Percentiles rank a stretch among this genome's conserved stretches.
These are phyloP conservation scores for Candida sakaeoensis DNA, from an alignment of 805 yeast genomes.

Conservation along the genomic window DNA sequence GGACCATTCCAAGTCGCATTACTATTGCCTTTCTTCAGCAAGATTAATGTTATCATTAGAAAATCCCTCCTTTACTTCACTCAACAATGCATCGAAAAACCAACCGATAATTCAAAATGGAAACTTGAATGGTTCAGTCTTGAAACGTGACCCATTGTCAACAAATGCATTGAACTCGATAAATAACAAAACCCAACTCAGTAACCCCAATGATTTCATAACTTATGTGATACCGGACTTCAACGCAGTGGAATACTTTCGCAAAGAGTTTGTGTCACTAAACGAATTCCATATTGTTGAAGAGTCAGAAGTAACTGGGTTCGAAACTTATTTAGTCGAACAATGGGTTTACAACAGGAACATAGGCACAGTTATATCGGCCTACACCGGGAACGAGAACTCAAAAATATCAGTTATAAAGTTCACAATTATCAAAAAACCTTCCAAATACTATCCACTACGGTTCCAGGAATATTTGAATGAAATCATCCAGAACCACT, in stretches of 20 bases:
- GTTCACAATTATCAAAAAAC: constrained; percentile 50
- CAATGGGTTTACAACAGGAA: constrained; percentile 86
- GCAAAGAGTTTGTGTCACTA: constrained; percentile 30
- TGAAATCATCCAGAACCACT: constrained; percentile 61
- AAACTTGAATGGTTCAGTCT: neutral
- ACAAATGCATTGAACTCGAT: constrained; percentile 2
- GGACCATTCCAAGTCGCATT: too few relatives aligned
- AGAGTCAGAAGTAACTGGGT: constrained; percentile 58
- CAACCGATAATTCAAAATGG: neutral
- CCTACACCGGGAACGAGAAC: constrained; percentile 80
- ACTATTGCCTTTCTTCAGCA: too few relatives aligned
- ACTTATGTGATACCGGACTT: constrained; percentile 55
- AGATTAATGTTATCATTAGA: constrained; percentile 4
- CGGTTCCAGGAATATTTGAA: constrained; percentile 58
- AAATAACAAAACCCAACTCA: neutral
- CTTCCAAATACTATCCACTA: constrained; percentile 45
- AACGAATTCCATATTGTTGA: constrained; percentile 41
- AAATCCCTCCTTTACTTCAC: neutral
- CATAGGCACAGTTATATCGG: constrained; percentile 64
- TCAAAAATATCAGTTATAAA: constrained; percentile 58
- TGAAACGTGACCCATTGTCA: neutral
- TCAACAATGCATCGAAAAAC: neutral
- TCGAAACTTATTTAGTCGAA: constrained; percentile 87
- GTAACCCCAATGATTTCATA: constrained; percentile 19
- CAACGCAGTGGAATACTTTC: constrained; percentile 47